Base-by-base conservation (phyloP, 2,329 filamentous ascomycete genomes). In the Hypoxylon sp. region DNA sequence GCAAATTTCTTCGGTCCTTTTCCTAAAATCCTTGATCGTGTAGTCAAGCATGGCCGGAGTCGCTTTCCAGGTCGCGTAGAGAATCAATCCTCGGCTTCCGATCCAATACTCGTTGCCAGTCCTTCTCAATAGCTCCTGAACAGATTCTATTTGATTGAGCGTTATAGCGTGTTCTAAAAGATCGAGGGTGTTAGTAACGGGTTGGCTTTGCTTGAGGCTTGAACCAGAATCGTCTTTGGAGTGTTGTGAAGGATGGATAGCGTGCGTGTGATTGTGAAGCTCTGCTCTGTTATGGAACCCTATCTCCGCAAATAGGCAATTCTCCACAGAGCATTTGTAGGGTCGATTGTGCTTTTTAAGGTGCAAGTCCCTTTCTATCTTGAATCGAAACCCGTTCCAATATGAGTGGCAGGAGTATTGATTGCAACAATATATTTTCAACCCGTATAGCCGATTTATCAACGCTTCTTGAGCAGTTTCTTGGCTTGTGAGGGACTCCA, bases 351-450 rank as follows among this genome's bases (percentile, higher is more conserved):
- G 58, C 2, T 54, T 47, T 13, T 27, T 7, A 13, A 50, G 29
- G 11, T 60, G 58, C 23, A 11, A 9, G 4, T 53, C 45, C 21
- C 58, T 53, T 7, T 3, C 15, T 24, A 5, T 3, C 11, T 20
- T 41, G 10, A 40, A 57, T 9, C 41, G 26, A 23, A 60, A 57
- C 3, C 53, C 58, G 23, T 13, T 41, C 15, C 17, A 43, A 15
- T 57, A 60, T 33, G 53, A 53, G n/a, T 54, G n/a, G 23, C 58
- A 60, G 20, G 47, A 57, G 18, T 27, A 21, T 33, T 60, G 58
- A 20, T 60, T 35, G 15, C 58, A 60, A 42, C 54, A 15, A 24
- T 57, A 57, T 26, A 54, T 18, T 13, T 43, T 49, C 13, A 33
- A 26, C 31, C 58, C 48, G 13, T 60, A 60, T 9, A 50, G 23